Base-by-base conservation (phyloP, 768 basidiomycete genomes). In the Clathrus columnatus region DNA sequence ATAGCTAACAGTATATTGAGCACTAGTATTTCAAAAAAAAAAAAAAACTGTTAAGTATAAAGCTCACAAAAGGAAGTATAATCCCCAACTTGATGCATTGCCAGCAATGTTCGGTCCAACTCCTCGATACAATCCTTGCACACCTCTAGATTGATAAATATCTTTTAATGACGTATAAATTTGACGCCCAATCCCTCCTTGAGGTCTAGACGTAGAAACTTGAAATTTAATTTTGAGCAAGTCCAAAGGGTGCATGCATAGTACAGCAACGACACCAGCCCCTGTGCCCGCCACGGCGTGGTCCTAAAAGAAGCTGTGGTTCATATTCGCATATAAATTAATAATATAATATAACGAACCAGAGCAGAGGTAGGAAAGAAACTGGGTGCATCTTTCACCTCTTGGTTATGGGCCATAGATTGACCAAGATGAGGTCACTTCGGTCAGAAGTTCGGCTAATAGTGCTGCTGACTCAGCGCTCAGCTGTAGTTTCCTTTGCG, bases 201-300 rank as follows among this genome's bases (percentile, higher is more conserved):
- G 69, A 0, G 79, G 80, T 29, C 75, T 77, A 27, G 76, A 70
- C 0, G 87, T 94, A 20, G 85, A 81, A 5, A 96, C 89, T 70
- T 98, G 96, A 51, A 92, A 82, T 65, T 91, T 87, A 66, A 96
- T 78, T 72, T 98, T 98, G 69, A 99, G 77, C 10, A 98, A 79
- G 70, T 99, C 96, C 29, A 99, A 78, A 6, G 96, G 96, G 68
- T 98, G 93, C 91, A 98, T 94, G 70, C 90, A 90, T 27, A 97
- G 75, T 48, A 93, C 92, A 30, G 91, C 89, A 63, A 86, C 84
- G 61, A 91, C 83, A 56, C 96, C 96, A 36, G 96, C 94, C 50
- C 89, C 86, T 50, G 98, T 79, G 54, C 96, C 96, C 44, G 92
- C 91, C 51, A 83, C 82, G 28, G 95, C 93, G 83, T 97, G 93